Evolutionary conservation across 768 basidiomycete genomes (phyloP), one percentile per base, ranked within the genome.

Genomic region (Boletales sp.): DNA sequence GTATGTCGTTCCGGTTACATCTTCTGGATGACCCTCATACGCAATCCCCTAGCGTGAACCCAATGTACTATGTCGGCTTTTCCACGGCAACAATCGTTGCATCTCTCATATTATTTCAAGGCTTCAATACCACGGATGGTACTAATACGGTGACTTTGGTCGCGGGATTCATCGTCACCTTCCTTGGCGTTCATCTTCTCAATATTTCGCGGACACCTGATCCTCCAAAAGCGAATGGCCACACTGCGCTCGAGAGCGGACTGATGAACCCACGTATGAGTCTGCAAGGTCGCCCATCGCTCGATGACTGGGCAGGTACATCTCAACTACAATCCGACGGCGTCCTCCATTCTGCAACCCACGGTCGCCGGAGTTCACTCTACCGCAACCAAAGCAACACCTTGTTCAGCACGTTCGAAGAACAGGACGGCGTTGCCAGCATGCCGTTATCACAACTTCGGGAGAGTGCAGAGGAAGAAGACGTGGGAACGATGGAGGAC

Each of bases 31-130:
- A 15, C 24, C 29, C 51, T 48, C 35, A 51, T 18, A 9, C 19
- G 39, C 30, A 2, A 9, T 38, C 31, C 19, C 17, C 46, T 56
- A 95, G 93, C 43, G 94, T 98, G 45, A 98, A 98, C 67, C 95
- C 94, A 0, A 87, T 97, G 76, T 98, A 98, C 72, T 97, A 94
- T 63, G 95, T 97, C 68, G 87, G 90, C 67, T 99, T 99, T 74
- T 91, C 92, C 15, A 89, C 90, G 2, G 86, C 87, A 5, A 97
- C 94, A 41, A 87, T 95, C 63, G 76, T 97, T 38, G 93, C 97
- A 0, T 97, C 93, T 53, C 80, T 97, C 52, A 95, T 99, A 60
- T 80, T 99, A 53, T 97, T 98, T 79, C 89, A 94, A 74, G 97
- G 97, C 0, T 88, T 98, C 76, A 93, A 97, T 72, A 97, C 92